Conservation (phyloP, 371 early-diverging fungal genomes). For the Apophysomyces trapeziformis region DNA sequence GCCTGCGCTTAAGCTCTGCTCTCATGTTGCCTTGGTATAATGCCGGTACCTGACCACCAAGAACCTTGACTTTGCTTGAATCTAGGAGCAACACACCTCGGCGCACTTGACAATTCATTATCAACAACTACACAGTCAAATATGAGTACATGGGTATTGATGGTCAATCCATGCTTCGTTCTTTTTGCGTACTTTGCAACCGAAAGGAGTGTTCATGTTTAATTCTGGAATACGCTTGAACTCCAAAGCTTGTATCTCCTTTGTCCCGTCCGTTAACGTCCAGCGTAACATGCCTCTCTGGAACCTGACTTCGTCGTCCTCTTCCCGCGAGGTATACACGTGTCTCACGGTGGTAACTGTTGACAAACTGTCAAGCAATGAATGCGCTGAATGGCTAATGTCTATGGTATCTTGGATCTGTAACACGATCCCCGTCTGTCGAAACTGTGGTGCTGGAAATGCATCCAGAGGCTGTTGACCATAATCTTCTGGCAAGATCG, state of each 20-base stretch:
- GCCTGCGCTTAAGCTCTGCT: slow-evolving; percentile 27
- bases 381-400: slow-evolving; percentile 34
- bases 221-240: slow-evolving; percentile 30
- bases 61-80: slow-evolving; percentile 29
- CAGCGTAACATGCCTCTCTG: slow-evolving; percentile 40
- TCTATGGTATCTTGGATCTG: slow-evolving; percentile 43
- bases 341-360: slow-evolving; percentile 34
- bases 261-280: slow-evolving; percentile 42
- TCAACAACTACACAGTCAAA: slow-evolving; percentile 24
- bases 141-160: no score
- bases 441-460: slow-evolving; percentile 28
- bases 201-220: slow-evolving; percentile 42
- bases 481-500: slow-evolving; percentile 28
- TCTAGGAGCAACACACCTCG: slow-evolving; percentile 38
- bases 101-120: slow-evolving; percentile 39
- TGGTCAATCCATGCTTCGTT: no score
- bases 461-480: slow-evolving; percentile 19
- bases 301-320: slow-evolving; percentile 24
- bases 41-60: slow-evolving; percentile 38
- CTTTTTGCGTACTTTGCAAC: slow-evolving; percentile 36
- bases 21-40: slow-evolving; percentile 40
- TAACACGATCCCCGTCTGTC: slow-evolving; percentile 31
- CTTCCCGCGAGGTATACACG: slow-evolving; percentile 26
- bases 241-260: slow-evolving; percentile 40
- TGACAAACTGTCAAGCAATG: slow-evolving; percentile 27